Evolutionary conservation across 1,284 basidiomycete genomes (phyloP), one percentile per base, ranked within the genome.

Genomic region (Schizopora paradoxa): DNA sequence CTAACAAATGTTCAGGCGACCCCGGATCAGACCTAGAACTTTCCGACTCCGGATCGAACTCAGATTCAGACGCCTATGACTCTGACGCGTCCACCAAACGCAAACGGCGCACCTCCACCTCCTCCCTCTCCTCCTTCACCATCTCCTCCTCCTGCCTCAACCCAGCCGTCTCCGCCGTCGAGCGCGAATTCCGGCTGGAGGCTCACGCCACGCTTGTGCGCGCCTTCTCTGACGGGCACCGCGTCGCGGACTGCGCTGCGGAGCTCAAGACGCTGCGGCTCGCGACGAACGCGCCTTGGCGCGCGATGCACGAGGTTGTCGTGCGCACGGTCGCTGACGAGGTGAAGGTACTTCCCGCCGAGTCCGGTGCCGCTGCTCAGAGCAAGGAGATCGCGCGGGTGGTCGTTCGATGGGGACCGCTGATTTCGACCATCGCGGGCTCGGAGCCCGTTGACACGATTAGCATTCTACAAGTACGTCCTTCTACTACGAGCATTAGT

Each of bases 191-290:
- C 68, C 70, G 66, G 37, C 67, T 67, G 25, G 91, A 95, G 63
- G 90, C 89, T 39, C 69, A 64, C 13, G 83, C 84, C 52, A 92
- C 90, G 13, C 74, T 95, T 40, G 86, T 90, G 48, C 85, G 92
- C 47, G 91, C 92, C 18, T 93, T 93, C 61, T 73, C 80, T n/a
- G 92, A 95, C 64, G 82, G 77, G 1, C 92, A 95, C 66, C 87
- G 86, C 4, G 79, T 93, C 42, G 91, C 94, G 57, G 91, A 95
- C 65, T 91, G 91, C 1, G 76, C 89, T 0, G 90, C 95, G 55
- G 91, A 95, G 61, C 76, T 95, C 55, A 95, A 94, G 71, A 95
- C 91, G 41, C 74, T 95, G 43, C 82, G 92, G 37, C 95, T 95
- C 92, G 90, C 91, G 33, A 86, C 82, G 54, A 95, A 95, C 59